Evolutionary conservation across 2,329 filamentous ascomycete species (phyloP).

Genomic region (Cercospora zeae-maydis): DNA sequence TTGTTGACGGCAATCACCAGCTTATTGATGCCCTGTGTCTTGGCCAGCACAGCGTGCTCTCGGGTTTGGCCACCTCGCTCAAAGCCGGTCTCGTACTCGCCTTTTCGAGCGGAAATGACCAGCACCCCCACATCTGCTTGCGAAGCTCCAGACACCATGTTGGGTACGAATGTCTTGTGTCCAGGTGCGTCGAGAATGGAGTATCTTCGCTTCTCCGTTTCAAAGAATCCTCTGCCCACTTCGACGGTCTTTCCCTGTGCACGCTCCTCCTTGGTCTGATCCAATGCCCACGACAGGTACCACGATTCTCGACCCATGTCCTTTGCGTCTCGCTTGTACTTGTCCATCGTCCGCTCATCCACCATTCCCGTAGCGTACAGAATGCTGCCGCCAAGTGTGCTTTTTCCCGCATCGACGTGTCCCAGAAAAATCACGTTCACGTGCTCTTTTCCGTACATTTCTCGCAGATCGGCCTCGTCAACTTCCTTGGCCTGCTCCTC

Average conservation of each 20-base stretch:
- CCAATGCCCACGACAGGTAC: slow-evolving; percentile 98
- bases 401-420: slow-evolving; percentile 98
- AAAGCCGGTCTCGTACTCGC: slow-evolving; percentile 98
- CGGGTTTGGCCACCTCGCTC: slow-evolving; percentile 94
- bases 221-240: slow-evolving; percentile 92
- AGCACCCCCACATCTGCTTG: slow-evolving; percentile 92
- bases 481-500: slow-evolving; percentile 76
- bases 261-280: slow-evolving; percentile 94
- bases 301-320: slow-evolving; percentile 94
- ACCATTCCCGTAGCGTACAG: slow-evolving; percentile 96
- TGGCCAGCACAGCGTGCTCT: slow-evolving; percentile 95
- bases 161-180: slow-evolving; percentile 96
- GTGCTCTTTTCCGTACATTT: slow-evolving; percentile 92
- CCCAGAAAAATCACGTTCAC: slow-evolving; percentile 97
- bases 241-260: slow-evolving; percentile 97
- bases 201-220: slow-evolving; percentile 94
- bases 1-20: slow-evolving; percentile 95
- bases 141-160: slow-evolving; percentile 77
- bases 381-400: slow-evolving; percentile 89
- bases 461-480: slow-evolving; percentile 80
- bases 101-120: slow-evolving; percentile 94
- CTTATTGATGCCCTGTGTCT: slow-evolving; percentile 98
- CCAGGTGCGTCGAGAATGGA: slow-evolving; percentile 95
- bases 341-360: slow-evolving; percentile 97
- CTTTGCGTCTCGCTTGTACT: slow-evolving; percentile 96